phyloP scores from a whole-genome alignment of 1,139 yeast genomes.

The Candida pseudocylindracea region DNA sequence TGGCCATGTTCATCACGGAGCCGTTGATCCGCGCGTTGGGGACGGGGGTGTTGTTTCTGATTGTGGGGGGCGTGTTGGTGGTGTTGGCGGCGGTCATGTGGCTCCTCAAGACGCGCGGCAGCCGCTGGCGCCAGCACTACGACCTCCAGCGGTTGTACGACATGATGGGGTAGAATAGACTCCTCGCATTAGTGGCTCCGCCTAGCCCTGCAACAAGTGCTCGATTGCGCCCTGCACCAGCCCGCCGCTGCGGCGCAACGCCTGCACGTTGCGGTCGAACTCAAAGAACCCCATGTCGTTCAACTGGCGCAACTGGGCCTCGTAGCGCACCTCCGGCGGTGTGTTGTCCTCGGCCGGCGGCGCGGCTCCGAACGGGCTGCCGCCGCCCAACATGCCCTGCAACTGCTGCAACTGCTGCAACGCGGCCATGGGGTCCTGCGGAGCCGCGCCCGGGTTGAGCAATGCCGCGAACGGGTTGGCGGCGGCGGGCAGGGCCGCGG shows the following conservation, averaged over 20 bases:
- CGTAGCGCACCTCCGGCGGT: constrained; percentile 93
- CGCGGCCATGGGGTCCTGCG: background rate
- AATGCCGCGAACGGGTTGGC: constrained; percentile 30
- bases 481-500: constrained; percentile 8
- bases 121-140: constrained; percentile 39
- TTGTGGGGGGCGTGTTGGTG: constrained; percentile 34
- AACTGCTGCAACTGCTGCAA: background rate
- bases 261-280: constrained; percentile 77
- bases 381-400: constrained; percentile 13
- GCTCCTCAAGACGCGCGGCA: constrained; percentile 33
- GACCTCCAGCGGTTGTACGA: constrained; percentile 40
- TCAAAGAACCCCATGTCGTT: constrained; percentile 95
- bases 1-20: constrained; percentile 53
- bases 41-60: constrained; percentile 45
- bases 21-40: constrained; percentile 46
- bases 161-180: constrained; percentile 4
- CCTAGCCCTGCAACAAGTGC: constrained; percentile 25
- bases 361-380: constrained; percentile 8
- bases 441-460: constrained; percentile 1
- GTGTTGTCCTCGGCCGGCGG: constrained; percentile 36
- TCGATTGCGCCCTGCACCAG: constrained; percentile 95
- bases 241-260: constrained; percentile 88
- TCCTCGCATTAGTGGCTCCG: too few species aligned
- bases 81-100: constrained; percentile 20
- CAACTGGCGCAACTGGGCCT: constrained; percentile 71